A percentile compares a stretch with the other conserved stretches of the same genome.
phyloP scores from a whole-genome alignment of 192 early-diverging fungal species.

The Umbelopsis sp. region DNA sequence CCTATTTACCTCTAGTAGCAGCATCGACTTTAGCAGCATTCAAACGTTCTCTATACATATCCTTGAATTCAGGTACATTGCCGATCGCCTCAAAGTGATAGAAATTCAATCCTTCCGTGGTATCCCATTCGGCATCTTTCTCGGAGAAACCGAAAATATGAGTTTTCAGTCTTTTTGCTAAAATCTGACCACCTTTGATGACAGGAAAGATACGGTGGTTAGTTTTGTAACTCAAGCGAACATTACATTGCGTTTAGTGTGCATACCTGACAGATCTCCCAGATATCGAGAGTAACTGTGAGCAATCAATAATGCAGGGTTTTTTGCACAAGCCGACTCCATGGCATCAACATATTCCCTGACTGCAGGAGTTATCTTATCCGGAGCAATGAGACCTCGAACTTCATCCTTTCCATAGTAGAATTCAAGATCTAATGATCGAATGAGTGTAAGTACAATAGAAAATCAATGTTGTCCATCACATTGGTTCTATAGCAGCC shows the following conservation, averaged over 20 bases:
- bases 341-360: conserved; percentile 51
- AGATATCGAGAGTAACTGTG: conserved; percentile 59
- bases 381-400: conserved; percentile 25
- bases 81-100: conserved; percentile 53
- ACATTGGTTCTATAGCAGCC: too few relatives aligned
- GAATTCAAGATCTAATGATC: conserved; percentile 40
- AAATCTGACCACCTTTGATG: conserved; percentile 49
- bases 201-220: neutral
- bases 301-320: conserved; percentile 54
- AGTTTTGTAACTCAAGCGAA: neutral
- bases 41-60: conserved; percentile 47
- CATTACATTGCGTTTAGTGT: neutral
- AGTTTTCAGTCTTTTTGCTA: conserved; percentile 54
- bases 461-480: neutral
- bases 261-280: conserved; percentile 49
- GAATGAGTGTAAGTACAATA: neutral
- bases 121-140: conserved; percentile 39
- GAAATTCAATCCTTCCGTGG: conserved; percentile 45
- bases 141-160: conserved; percentile 44
- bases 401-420: conserved; percentile 44
- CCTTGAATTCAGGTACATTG: conserved; percentile 50
- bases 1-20: conserved; percentile 25
- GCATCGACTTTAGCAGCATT: conserved; percentile 46
- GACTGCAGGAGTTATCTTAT: conserved; percentile 50
- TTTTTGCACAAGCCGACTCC: conserved; percentile 32